A percentile compares a stretch with the other conserved stretches of the same genome.
Conservation (phyloP, 1,139 yeast species). For the Nadsonia starkeyi-henricii region DNA sequence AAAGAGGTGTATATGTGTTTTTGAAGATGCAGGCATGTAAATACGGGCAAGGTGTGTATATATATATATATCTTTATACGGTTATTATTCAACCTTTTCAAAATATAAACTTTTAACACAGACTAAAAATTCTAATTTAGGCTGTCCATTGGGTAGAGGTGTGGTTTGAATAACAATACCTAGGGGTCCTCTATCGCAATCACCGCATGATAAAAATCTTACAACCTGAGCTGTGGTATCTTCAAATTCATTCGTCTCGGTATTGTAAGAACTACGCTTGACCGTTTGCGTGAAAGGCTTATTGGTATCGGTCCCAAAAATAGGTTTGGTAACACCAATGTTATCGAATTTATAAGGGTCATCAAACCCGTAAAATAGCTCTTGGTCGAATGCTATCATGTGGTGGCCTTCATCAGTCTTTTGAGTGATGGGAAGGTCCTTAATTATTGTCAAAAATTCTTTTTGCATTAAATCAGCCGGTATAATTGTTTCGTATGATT, state of each 20-base stretch:
- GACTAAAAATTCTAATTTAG: neutral
- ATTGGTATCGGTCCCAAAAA: neutral
- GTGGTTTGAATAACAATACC: slow-evolving; percentile 1
- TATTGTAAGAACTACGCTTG: neutral
- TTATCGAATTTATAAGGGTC: slow-evolving; percentile 6
- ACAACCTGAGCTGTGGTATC: slow-evolving; percentile 2
- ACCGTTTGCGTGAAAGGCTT: neutral
- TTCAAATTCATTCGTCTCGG: neutral
- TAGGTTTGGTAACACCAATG: slow-evolving; percentile 6
- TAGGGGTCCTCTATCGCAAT: slow-evolving; percentile 6
- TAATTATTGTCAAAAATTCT: neutral
- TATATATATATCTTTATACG: too few relatives aligned
- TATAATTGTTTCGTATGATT: neutral
- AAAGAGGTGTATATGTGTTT: too few relatives aligned
- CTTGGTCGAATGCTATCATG: neutral
- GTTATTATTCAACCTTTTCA: neutral
- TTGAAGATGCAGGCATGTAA: too few relatives aligned
- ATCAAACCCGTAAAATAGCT: slow-evolving; percentile 3
- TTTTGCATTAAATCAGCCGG: neutral
- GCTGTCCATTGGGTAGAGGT: neutral
- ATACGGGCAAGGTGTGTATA: too few relatives aligned
- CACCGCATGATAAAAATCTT: slow-evolving; percentile 6
- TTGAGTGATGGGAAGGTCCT: neutral
- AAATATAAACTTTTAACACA: neutral
- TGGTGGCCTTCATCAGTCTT: neutral